A percentile compares a stretch with the other conserved stretches of the same genome.
Evolutionary conservation across 495 filamentous ascomycete species (phyloP).

Genomic region (Penicillium tannophilum): DNA sequence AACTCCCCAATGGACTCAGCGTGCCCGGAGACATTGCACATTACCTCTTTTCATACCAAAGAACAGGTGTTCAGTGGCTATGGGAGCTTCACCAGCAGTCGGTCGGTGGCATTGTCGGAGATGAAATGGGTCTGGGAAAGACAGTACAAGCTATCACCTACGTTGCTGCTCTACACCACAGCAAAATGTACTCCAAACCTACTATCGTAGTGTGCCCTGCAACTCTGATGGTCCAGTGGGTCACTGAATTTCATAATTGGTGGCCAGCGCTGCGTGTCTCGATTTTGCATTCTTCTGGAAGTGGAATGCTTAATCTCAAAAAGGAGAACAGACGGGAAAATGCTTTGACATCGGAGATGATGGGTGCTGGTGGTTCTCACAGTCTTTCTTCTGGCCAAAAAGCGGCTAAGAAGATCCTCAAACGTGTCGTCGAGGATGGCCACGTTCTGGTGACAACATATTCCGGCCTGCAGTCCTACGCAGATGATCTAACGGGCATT

Average conservation of each 20-base stretch:
- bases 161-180: slow-evolving; percentile 87
- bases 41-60: slow-evolving; percentile 91
- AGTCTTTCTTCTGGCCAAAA: slow-evolving; percentile 55
- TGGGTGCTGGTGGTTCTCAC: slow-evolving; percentile 31
- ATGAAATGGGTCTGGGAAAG: slow-evolving; percentile 98
- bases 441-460: slow-evolving; percentile 96
- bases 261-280: slow-evolving; percentile 95
- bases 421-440: slow-evolving; percentile 80
- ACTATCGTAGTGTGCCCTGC: slow-evolving; percentile 89
- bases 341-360: slow-evolving; percentile 48
- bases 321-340: slow-evolving; percentile 74
- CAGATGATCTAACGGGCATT: slow-evolving; percentile 71
- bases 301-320: slow-evolving; percentile 85
- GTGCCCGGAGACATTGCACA: slow-evolving; percentile 91
- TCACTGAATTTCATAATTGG: slow-evolving; percentile 97
- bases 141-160: slow-evolving; percentile 94
- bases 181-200: slow-evolving; percentile 77
- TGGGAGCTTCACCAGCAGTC: slow-evolving; percentile 86
- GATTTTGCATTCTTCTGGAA: slow-evolving; percentile 91
- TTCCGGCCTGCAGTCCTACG: slow-evolving; percentile 86
- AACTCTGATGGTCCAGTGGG: slow-evolving; percentile 95
- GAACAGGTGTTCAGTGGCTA: slow-evolving; percentile 95
- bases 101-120: slow-evolving; percentile 92
- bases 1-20: slow-evolving; percentile 71
- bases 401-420: slow-evolving; percentile 74